These are phyloP conservation scores for Scytalidium lignicola DNA, from an alignment of 2,329 filamentous ascomycete genomes.

Conservation along the genomic window DNA sequence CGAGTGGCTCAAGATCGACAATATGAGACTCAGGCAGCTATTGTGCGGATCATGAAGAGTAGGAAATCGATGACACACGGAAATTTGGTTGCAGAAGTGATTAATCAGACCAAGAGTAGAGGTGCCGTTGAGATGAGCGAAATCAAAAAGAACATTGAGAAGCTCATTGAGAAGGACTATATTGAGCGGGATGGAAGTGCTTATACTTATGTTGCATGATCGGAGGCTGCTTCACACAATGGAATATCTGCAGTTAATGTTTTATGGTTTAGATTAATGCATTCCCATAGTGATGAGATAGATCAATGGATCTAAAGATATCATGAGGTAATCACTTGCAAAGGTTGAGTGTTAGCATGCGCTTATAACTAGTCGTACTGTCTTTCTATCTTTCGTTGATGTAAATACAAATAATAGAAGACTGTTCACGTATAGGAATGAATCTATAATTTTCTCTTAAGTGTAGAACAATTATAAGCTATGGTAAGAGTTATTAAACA, in stretches of 20 bases:
- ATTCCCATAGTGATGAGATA: too few relatives aligned
- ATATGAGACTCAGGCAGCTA: constrained; percentile 94
- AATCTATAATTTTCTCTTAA: too few relatives aligned
- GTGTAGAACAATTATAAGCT: too few relatives aligned
- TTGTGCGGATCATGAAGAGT: constrained; percentile 96
- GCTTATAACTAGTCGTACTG: too few relatives aligned
- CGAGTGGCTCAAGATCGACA: constrained; percentile 83
- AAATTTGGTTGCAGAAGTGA: constrained; percentile 88
- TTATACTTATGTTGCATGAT: constrained; percentile 66
- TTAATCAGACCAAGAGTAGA: constrained; percentile 79
- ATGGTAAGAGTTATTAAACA: too few relatives aligned
- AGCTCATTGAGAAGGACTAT: constrained; percentile 90
- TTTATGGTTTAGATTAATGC: neutral
- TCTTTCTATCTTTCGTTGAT: too few relatives aligned
- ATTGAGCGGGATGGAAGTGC: constrained; percentile 70
- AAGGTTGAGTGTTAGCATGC: too few relatives aligned
- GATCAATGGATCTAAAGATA: too few relatives aligned
- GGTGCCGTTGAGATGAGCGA: constrained; percentile 80
- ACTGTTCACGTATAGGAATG: too few relatives aligned
- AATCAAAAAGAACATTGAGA: constrained; percentile 97
- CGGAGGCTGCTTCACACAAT: neutral
- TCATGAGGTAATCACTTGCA: too few relatives aligned
- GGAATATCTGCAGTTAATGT: neutral
- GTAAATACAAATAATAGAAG: too few relatives aligned
- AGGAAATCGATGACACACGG: constrained; percentile 80